Base-by-base conservation (phyloP, 306 rosid genomes). In the Sechiopsis laciniata region DNA sequence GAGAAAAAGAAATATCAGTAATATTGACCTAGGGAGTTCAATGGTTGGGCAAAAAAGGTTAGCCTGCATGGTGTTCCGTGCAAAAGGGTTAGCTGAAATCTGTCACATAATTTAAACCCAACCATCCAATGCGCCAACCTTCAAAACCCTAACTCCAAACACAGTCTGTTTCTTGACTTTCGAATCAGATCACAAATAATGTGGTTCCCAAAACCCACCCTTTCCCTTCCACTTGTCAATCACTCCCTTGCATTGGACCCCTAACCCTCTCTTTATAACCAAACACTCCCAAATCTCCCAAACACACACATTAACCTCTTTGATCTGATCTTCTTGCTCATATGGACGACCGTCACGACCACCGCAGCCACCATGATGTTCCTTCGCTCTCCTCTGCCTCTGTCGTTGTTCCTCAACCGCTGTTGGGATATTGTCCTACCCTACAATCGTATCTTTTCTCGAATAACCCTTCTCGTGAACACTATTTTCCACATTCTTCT, bases 151-250 rank as follows among this genome's bases (percentile, higher is more conserved):
- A 59, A 29, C 62, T 10, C 10, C 45, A 37, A 37, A 37, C 45
- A 5, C 45, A 5, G 45, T 7, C 37, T 32, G 37, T 37, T 22
- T 11, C 73, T 1, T 54, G 71, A 20, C 48, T 54, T 26, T 26
- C 15, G 21, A 37, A 5, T 53, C 57, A 55, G 24, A 17, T 17
- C 8, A 55, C 37, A 32, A 80, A 80, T 56, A 20, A 57, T 79
- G 76, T 9, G 76, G 32, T 55, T 84, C 82, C 83, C 84, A 52
- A 88, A 70, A 68, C 73, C 90, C 81, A 86, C 53, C 81, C 61
- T 14, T 5, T 80, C 73, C 61, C 75, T 50, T 56, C 87, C 81
- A 83, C 78, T 29, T 83, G 88, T 89, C 85, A 70, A 68, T 32
- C 67, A 16, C 80, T 40, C 77, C 75, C 12, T 67, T 75, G 70